Base-by-base conservation (phyloP, 1,284 basidiomycete genomes). In the Ustilago cynodontis region DNA sequence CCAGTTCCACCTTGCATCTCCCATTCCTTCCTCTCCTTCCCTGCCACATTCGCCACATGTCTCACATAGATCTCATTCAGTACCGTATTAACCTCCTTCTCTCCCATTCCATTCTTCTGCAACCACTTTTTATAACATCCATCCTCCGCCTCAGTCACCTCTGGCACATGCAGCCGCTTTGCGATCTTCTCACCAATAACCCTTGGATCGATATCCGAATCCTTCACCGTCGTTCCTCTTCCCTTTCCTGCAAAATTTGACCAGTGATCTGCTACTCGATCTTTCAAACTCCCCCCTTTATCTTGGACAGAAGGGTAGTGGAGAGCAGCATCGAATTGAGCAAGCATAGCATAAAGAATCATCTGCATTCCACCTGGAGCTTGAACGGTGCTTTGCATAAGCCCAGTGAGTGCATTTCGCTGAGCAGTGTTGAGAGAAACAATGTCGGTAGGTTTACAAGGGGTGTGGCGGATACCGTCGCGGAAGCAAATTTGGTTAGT, bases 21-120 rank as follows among this genome's bases (percentile, higher is more conserved):
- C 59, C 1, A 29, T 8, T 6, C 39, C 50, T 39, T 47, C 39
- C 0, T 53, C 10, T 3, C 31, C 43, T 13, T 51, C 39, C 0
- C 39, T 51, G 20, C 39, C 53, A 7, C 41, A 3, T n/a, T 43
- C 7, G 47, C 39, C 2, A 66, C 64, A 41, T 63, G 57, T n/a
- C 51, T 35, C 11, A 66, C 66, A 33, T 63, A 74, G 6, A 74
- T 39, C 54, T 74, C 71, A 59, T 74, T 74, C 4, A 74, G 20
- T 4, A 70, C 59, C 7, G 59, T 65, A 37, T 65, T 16, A 5
- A 62, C 14, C 7, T 20, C 59, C 0, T 7, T 31, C 31, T 31
- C 9, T 0, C 22, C 35, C 3, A 18, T 52, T 0, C 24, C 16
- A 1, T 47, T 28, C 0, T 10, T 11, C 11, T 24, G 8, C 1